A percentile compares a stretch with the other conserved stretches of the same genome.
Evolutionary conservation across 306 rosid genomes (phyloP).

Genomic region (Quercus alba): DNA sequence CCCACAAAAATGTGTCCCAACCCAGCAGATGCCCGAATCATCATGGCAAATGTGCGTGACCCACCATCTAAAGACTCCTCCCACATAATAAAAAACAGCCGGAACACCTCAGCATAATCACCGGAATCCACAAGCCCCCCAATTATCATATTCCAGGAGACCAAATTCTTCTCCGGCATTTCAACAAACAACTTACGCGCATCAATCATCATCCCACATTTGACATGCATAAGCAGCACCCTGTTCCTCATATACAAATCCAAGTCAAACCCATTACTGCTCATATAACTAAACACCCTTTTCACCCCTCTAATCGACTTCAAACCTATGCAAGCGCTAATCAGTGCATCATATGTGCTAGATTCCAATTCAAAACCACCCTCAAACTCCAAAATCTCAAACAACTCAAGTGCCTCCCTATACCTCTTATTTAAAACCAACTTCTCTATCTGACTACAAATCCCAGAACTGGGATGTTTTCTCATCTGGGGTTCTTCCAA

Average conservation of each 20-base stretch:
- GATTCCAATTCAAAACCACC: constrained; percentile 42
- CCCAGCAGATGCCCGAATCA: constrained; percentile 77
- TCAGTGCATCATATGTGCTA: constrained; percentile 67
- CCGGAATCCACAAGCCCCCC: constrained; percentile 69
- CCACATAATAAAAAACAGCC: constrained; percentile 58
- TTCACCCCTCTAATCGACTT: constrained; percentile 65
- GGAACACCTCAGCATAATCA: constrained; percentile 52
- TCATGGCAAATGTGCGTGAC: constrained; percentile 50
- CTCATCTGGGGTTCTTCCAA: constrained; percentile 27
- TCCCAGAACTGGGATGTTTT: constrained; percentile 35
- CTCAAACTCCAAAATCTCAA: constrained; percentile 69
- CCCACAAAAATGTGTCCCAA: constrained; percentile 52
- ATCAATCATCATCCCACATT: constrained; percentile 72
- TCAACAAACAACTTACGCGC: constrained; percentile 58
- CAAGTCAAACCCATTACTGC: constrained; percentile 51
- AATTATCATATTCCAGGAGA: constrained; percentile 66
- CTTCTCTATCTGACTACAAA: constrained; percentile 74
- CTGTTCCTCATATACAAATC: constrained; percentile 73
- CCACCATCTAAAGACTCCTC: constrained; percentile 50
- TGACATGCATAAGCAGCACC: constrained; percentile 68
- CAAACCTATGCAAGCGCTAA: constrained; percentile 68
- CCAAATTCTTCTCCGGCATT: constrained; percentile 56
- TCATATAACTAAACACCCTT: constrained; percentile 56
- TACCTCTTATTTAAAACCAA: constrained; percentile 49
- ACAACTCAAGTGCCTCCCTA: constrained; percentile 73